Evolutionary conservation across 805 yeast genomes (phyloP), one percentile per base, ranked within the genome.

Genomic region (Yarrowia sp.): DNA sequence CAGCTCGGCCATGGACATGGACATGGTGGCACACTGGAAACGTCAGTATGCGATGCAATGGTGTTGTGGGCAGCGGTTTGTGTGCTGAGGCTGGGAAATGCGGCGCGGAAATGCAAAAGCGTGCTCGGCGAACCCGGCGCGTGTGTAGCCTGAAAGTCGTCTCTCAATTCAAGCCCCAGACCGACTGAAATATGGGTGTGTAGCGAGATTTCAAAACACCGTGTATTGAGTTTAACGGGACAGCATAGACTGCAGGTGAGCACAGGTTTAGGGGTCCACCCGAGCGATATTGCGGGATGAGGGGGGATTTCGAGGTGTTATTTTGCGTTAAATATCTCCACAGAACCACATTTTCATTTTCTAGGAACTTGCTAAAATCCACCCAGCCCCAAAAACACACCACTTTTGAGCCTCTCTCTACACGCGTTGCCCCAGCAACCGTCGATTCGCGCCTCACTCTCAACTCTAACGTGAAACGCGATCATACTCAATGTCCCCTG

Each of bases 161-260:
- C 25, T 44, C 35, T 35, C 24, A 19, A 14, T 44, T 44, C 25
- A 6, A 21, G 38, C 36, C 38, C 55, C 38, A 47, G 38, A 9
- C 38, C 25, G 55, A 35, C 55, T 8, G 18, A n/a, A 47, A 31
- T n/a, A 31, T 47, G 55, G 55, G 55, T 38, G 32, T 47, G 55
- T 51, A 51, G 58, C 22, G 29, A 35, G 42, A 51, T 35, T 51
- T 51, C 58, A 51, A 51, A 51, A 51, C 58, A 51, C 42, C 32
- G 58, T 51, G 42, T 33, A 51, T 51, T 35, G 58, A 33, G 42
- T 51, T 51, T 18, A 24, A 51, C 38, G 51, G 51, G 29, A 47
- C 31, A 31, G 38, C 27, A 46, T 46, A 7, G 38, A 19, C 53
- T 46, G 53, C 38, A 46, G 53, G 25, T 25, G 14, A 46, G 56